Percentiles rank a stretch among this genome's conserved stretches.
Conservation (phyloP, 2,329 filamentous ascomycete species). For the Neofusicoccum kwambonambiense region DNA sequence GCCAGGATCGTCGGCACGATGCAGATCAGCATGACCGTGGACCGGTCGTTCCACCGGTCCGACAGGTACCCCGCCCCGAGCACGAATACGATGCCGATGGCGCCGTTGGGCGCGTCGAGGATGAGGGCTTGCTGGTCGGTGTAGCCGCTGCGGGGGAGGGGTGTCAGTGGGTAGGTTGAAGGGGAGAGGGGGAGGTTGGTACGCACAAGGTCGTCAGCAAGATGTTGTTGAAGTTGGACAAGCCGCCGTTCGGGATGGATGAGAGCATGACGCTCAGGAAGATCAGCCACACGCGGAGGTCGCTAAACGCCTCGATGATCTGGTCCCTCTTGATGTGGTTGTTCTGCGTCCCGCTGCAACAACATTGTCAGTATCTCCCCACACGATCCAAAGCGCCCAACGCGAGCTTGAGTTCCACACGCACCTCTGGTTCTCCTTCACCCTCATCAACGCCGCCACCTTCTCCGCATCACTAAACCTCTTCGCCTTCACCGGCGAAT, state of each 20-base stretch:
- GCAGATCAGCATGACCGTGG: conserved; percentile 41
- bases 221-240: conserved; percentile 45
- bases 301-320: conserved; percentile 17
- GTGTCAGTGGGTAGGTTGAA: neutral
- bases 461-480: conserved; percentile 38
- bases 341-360: conserved; percentile 18
- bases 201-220: conserved; percentile 35
- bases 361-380: neutral
- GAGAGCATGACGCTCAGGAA: conserved; percentile 34
- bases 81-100: conserved; percentile 43
- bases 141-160: conserved; percentile 33
- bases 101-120: conserved; percentile 45
- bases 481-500: conserved; percentile 36
- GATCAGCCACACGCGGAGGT: conserved; percentile 34
- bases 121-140: conserved; percentile 44
- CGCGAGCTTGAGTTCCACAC: neutral
- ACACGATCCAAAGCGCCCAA: neutral
- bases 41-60: conserved; percentile 34
- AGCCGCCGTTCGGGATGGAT: conserved; percentile 43
- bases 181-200: neutral
- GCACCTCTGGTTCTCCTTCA: conserved; percentile 20
- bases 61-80: conserved; percentile 41
- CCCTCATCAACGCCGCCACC: conserved; percentile 19
- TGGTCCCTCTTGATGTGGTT: conserved; percentile 17
- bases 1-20: conserved; percentile 50